Conservation (phyloP, 352 stramenopile species). For the Vaucheria bursata region DNA sequence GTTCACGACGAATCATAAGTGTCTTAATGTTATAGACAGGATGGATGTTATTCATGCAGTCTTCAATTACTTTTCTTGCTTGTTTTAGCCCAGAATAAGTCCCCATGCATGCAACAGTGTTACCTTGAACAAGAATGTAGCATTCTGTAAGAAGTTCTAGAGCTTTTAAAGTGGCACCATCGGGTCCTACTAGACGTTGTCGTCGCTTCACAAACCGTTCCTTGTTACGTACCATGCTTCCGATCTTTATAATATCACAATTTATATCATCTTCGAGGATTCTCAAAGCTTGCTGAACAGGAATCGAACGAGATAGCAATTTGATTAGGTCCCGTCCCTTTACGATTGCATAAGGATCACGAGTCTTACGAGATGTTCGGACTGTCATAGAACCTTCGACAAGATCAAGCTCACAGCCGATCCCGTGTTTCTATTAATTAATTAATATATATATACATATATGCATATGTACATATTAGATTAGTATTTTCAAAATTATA, state of each 20-base stretch:
- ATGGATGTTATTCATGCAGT: constrained; percentile 99
- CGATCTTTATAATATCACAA: constrained; percentile 99
- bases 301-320: constrained; percentile 90
- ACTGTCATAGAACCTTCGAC: constrained; percentile 92
- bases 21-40: constrained; percentile 99
- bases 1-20: constrained; percentile 99
- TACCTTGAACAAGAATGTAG: constrained; percentile 95
- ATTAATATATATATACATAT: not conserved
- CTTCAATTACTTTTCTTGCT: constrained; percentile 89
- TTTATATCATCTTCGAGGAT: constrained; percentile 96
- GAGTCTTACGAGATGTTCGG: constrained; percentile 87
- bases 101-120: constrained; percentile 88
- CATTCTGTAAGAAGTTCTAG: constrained; percentile 97
- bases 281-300: constrained; percentile 88
- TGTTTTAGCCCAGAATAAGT: constrained; percentile 59
- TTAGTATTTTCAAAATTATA: not conserved
- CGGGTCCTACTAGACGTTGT: constrained; percentile 90
- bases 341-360: constrained; percentile 94
- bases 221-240: constrained; percentile 95
- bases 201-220: constrained; percentile 97
- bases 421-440: constrained; percentile 65
- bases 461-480: not conserved
- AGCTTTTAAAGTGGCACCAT: constrained; percentile 91
- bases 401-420: constrained; percentile 95
- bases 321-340: constrained; percentile 98